Base-by-base conservation (phyloP, 495 filamentous ascomycete species). In the Aspergillus sclerotioniger region DNA sequence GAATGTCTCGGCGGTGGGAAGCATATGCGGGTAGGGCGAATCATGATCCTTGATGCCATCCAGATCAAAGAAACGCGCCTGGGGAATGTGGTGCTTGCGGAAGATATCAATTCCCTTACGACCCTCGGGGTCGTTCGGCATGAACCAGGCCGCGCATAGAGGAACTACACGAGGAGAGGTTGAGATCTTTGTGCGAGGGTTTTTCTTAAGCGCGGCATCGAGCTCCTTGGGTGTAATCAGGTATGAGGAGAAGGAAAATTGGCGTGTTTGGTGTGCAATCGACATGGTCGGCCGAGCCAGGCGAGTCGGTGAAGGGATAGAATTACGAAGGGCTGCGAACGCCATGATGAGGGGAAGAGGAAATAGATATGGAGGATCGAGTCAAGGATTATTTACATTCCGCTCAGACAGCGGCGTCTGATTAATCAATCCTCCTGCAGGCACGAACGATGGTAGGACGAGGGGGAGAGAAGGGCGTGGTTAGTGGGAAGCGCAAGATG, bases 11-110 rank as follows among this genome's bases (percentile, higher is more conserved):
- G 88, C 77, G 17, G 80, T 87, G 3, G 95, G 95, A 7, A 98
- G 88, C 94, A 98, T 98, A 70, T 98, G 94, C 12, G 94, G 93
- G 68, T 96, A 98, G 7, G 89, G 88, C 33, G 90, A 95, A 61
- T 84, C 82, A 63, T 84, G 83, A 68, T 98, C 95, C 60, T 92
- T 92, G 64, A 96, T 81, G 31, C 80, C 88, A 72, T 98, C 95
- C 20, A 98, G 79, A 71, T 98, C 90, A 70, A 98, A 98, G 83
- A 98, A 98, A n/a, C 92, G 87, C 2, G 94, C 85, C 58, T 83
- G 82, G 0, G 93, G 92, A 58, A 98, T 92, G 45, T 89, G 89
- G 61, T 81, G 81, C 63, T 87, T 77, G 57, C 81, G 80, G 80
- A 92, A 98, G 56, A 87, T 85, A 41, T 90, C 76, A 60, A 82